Evolutionary conservation across 2,329 filamentous ascomycete species (phyloP).

Genomic region (Fusarium siculi): DNA sequence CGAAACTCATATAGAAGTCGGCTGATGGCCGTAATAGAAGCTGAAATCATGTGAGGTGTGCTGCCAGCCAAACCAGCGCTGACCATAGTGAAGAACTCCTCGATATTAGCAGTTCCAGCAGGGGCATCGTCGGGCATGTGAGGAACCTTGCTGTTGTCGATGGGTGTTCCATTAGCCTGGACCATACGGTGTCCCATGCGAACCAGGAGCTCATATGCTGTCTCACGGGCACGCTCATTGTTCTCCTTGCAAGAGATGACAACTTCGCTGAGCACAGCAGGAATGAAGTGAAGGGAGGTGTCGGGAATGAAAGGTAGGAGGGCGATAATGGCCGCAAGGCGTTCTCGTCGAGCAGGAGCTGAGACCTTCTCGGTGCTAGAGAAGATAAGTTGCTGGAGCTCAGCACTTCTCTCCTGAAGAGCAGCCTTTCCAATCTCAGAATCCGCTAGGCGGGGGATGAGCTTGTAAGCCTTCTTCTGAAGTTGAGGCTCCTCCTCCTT

Average conservation of each 20-base stretch:
- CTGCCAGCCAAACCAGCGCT: constrained; percentile 92
- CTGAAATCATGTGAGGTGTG: constrained; percentile 96
- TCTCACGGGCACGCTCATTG: constrained; percentile 91
- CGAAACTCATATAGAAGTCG: constrained; percentile 95
- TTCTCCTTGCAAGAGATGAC: constrained; percentile 98
- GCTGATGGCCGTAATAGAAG: constrained; percentile 93
- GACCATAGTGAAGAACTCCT: constrained; percentile 99
- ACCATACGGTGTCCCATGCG: constrained; percentile 86
- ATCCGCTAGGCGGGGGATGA: constrained; percentile 89
- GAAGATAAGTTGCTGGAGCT: constrained; percentile 85
- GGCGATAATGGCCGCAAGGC: constrained; percentile 83
- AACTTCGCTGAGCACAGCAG: constrained; percentile 89
- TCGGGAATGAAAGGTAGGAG: constrained; percentile 82
- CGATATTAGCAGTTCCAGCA: constrained; percentile 80
- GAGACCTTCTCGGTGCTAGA: constrained; percentile 85
- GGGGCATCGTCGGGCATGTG: constrained; percentile 87
- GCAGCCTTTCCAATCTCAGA: constrained; percentile 82
- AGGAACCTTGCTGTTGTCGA: constrained; percentile 86
- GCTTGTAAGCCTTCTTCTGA: constrained; percentile 99
- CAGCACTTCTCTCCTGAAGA: constrained; percentile 76
- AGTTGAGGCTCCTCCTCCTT: constrained; percentile 88
- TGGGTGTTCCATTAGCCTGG: constrained; percentile 72
- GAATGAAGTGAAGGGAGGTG: constrained; percentile 89
- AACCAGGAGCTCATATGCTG: constrained; percentile 90
- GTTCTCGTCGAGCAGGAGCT: constrained; percentile 85